These are phyloP conservation scores for Auxenochlorella pyrenoidosa DNA, from an alignment of 139 green algal species.

Conservation along the genomic window DNA sequence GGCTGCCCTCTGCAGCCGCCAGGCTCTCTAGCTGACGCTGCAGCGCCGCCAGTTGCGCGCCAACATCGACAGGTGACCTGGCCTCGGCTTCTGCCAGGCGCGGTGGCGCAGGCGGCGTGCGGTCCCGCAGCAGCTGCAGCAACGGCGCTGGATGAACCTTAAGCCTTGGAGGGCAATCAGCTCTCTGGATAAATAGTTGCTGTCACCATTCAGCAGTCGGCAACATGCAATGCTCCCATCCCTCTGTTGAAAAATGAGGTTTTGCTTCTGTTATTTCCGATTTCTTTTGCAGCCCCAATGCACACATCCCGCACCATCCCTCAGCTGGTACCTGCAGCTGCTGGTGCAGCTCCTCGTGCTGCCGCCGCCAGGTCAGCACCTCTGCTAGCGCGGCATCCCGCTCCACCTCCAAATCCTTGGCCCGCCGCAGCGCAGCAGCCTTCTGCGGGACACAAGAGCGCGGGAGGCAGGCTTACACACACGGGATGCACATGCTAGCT, in stretches of 20 bases:
- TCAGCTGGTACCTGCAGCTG: neutral
- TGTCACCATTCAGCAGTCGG: no score
- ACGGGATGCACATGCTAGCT: no score
- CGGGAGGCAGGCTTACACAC: neutral
- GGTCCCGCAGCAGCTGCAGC: neutral
- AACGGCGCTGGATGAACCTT: no score
- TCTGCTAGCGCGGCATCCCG: neutral
- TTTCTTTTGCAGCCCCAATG: no score
- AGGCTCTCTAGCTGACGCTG: slow-evolving; percentile 29
- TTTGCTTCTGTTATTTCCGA: no score
- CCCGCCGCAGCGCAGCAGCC: neutral
- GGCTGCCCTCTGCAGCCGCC: slow-evolving; percentile 8
- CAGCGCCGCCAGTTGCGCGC: slow-evolving; percentile 7
- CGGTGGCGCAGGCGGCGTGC: neutral
- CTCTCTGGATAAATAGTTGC: no score
- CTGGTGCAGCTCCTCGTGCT: neutral
- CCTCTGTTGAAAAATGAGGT: no score
- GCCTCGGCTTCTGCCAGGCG: neutral
- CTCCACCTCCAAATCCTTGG: slow-evolving; percentile 9
- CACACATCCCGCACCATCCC: no score
- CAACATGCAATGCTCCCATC: no score
- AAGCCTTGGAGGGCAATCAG: no score
- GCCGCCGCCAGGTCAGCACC: neutral
- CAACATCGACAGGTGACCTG: neutral
- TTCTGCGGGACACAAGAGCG: slow-evolving; percentile 5